Evolutionary conservation across 441 rosid species (phyloP).

Genomic region (Aleurites moluccanus): DNA sequence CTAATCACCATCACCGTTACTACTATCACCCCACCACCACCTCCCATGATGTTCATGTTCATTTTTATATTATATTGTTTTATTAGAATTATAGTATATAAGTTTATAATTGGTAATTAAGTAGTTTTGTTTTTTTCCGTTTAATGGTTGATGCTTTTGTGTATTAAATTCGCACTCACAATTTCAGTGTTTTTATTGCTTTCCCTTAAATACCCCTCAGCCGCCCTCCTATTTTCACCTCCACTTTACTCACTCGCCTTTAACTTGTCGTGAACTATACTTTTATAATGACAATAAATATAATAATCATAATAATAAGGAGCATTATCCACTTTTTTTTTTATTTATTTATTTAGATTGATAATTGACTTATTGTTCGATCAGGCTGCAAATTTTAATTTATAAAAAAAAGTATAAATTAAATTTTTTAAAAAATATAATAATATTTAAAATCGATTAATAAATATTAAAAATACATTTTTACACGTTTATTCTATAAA

Average conservation of each 20-base stretch:
- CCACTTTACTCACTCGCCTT: no score
- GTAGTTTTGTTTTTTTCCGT: constrained; percentile 30
- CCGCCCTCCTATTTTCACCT: constrained; percentile 5
- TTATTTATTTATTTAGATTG: no score
- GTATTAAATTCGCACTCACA: not conserved
- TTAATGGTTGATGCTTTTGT: constrained; percentile 10
- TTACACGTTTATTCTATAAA: no score
- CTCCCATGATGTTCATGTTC: not conserved
- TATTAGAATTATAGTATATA: no score
- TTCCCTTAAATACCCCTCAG: constrained; percentile 15
- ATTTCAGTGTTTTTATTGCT: not conserved
- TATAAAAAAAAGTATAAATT: no score
- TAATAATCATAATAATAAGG: no score
- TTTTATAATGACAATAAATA: not conserved
- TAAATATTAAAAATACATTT: no score
- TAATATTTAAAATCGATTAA: no score
- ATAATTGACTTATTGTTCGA: no score
- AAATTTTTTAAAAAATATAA: no score
- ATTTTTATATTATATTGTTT: constrained; percentile 4
- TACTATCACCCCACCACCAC: constrained; percentile 13
- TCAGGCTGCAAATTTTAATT: no score
- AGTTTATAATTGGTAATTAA: constrained; percentile 8
- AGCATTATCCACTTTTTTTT: not conserved
- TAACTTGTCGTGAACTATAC: not conserved
- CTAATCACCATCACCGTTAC: no score